These are phyloP conservation scores for Fusarium denticulatum DNA, from an alignment of 2,329 filamentous ascomycete genomes.

Conservation along the genomic window DNA sequence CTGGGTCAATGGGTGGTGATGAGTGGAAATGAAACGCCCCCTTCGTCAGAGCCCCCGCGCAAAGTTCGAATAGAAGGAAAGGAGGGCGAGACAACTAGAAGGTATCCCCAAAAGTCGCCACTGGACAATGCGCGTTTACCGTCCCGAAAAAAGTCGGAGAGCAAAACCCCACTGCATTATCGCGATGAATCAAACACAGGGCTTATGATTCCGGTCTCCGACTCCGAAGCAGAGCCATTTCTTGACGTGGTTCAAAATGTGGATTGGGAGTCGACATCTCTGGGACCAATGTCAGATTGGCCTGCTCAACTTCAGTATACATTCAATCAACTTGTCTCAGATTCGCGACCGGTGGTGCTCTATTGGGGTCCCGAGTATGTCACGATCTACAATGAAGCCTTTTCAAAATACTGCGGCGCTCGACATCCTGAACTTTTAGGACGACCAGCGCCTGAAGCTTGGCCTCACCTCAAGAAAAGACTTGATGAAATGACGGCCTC, in stretches of 20 bases:
- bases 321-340: constrained; percentile 56
- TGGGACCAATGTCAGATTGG: constrained; percentile 60
- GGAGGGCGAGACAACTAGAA: constrained; percentile 30
- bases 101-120: constrained; percentile 35
- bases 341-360: constrained; percentile 63
- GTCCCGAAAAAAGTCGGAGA: constrained; percentile 37
- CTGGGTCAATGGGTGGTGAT: constrained; percentile 51
- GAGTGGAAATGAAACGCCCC: constrained; percentile 50
- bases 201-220: constrained; percentile 48
- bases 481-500: constrained; percentile 48
- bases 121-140: constrained; percentile 35
- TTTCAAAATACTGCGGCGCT: constrained; percentile 69
- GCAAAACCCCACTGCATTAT: constrained; percentile 43
- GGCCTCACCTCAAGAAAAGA: constrained; percentile 62
- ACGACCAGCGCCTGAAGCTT: constrained; percentile 66
- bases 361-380: constrained; percentile 72
- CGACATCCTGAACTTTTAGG: constrained; percentile 73
- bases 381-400: constrained; percentile 75
- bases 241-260: constrained; percentile 53
- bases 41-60: constrained; percentile 45
- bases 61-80: constrained; percentile 46
- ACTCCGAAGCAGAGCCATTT: constrained; percentile 51
- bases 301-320: constrained; percentile 57
- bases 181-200: constrained; percentile 47
- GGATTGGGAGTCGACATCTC: constrained; percentile 58